Percentiles rank a stretch among this genome's conserved stretches.
phyloP scores from a whole-genome alignment of 2,329 filamentous ascomycete species.

The Setomelanomma holmii region DNA sequence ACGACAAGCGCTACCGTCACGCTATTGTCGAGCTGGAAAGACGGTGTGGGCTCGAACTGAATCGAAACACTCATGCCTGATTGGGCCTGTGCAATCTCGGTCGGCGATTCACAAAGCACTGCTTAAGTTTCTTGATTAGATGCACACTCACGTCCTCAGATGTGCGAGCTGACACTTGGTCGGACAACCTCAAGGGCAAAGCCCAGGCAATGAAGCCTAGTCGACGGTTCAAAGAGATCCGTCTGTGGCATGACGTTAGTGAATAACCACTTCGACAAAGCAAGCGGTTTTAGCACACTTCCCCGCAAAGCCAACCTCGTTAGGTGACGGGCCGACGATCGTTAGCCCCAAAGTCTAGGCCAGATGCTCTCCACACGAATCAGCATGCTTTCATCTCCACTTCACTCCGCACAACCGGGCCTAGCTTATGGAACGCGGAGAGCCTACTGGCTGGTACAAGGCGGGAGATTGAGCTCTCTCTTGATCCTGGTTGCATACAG shows the following conservation, averaged over 20 bases:
- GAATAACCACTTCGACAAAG: conserved; percentile 16
- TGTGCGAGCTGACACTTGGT: neutral
- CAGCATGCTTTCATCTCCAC: conserved; percentile 31
- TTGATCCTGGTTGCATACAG: neutral
- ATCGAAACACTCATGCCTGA: neutral
- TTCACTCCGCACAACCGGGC: conserved; percentile 33
- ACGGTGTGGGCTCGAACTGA: no score
- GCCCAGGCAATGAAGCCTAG: no score
- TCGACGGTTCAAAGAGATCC: neutral
- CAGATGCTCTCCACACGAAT: conserved; percentile 23
- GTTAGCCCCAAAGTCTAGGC: conserved; percentile 22
- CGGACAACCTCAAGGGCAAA: no score
- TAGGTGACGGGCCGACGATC: conserved; percentile 29
- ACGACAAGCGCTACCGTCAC: neutral
- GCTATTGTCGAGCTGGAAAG: neutral
- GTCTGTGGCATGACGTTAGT: conserved; percentile 23
- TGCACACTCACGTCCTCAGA: no score
- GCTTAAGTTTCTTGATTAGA: no score
- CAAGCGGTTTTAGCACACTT: conserved; percentile 27
- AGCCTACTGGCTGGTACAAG: conserved; percentile 6
- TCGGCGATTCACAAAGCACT: no score
- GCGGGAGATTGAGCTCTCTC: neutral
- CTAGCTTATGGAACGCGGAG: conserved; percentile 6
- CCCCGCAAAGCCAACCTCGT: conserved; percentile 38
- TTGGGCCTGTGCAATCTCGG: neutral